Conservation (phyloP, 1,284 basidiomycete genomes). For the Ceratobasidium sp. region DNA sequence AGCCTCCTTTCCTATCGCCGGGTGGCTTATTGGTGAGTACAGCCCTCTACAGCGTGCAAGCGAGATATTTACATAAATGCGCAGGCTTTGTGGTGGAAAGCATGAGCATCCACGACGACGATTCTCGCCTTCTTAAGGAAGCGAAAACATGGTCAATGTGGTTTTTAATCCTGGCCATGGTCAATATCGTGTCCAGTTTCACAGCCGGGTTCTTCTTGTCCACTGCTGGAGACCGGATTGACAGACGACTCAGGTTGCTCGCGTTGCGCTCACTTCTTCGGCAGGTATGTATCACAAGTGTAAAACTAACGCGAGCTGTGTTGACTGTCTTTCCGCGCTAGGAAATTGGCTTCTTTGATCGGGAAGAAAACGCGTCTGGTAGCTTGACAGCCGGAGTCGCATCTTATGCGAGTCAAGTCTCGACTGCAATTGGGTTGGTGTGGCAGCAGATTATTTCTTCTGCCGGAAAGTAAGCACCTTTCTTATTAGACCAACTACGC, state of each 20-base stretch:
- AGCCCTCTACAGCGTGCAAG: too few species aligned
- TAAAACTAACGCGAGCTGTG: neutral
- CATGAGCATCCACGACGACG: constrained; percentile 41
- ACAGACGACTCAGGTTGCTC: constrained; percentile 38
- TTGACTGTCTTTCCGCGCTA: constrained; percentile 36
- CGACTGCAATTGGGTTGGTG: constrained; percentile 50
- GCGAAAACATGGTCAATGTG: constrained; percentile 46
- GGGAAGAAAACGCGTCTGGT: constrained; percentile 48
- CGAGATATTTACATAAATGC: neutral
- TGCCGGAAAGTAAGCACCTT: constrained; percentile 43
- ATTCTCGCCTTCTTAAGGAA: constrained; percentile 42
- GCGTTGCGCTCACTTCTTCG: constrained; percentile 18
- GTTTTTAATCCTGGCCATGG: constrained; percentile 47
- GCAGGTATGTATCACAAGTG: constrained; percentile 9
- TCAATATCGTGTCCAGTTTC: constrained; percentile 40
- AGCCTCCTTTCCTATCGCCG: constrained; percentile 50
- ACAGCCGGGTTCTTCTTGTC: constrained; percentile 46
- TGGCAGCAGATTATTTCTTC: constrained; percentile 49
- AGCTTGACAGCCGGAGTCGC: constrained; percentile 50
- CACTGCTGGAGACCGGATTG: constrained; percentile 44
- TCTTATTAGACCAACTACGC: neutral
- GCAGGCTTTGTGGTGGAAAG: constrained; percentile 42
- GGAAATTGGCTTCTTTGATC: constrained; percentile 48
- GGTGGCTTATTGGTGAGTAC: constrained; percentile 45
- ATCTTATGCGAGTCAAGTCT: constrained; percentile 49